Evolutionary conservation across 257 asterid species (phyloP).

Genomic region (Agastache rugosa): DNA sequence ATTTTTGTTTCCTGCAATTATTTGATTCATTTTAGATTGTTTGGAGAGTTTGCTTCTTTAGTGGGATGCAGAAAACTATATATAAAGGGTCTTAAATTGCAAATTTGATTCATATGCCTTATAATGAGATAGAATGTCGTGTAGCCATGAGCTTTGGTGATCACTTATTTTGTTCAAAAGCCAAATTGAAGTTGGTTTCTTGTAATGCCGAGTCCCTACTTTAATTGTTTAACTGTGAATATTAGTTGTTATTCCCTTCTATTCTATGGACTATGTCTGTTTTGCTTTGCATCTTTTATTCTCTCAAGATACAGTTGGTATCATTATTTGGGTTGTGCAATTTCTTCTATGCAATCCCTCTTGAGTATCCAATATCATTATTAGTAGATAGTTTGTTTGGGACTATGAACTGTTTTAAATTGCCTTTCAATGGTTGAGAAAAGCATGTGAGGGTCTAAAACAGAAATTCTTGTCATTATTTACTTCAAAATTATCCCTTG

Average conservation of each 20-base stretch:
- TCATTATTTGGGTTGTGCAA: too few species aligned
- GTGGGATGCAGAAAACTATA: neutral
- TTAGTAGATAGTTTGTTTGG: too few species aligned
- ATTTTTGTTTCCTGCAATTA: too few species aligned
- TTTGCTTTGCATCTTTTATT: neutral
- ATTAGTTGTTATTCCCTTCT: neutral
- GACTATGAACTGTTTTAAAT: too few species aligned
- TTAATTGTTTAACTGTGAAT: neutral
- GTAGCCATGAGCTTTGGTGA: neutral
- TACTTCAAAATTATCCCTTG: conserved; percentile 59
- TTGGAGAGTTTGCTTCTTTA: neutral
- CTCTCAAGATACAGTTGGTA: neutral
- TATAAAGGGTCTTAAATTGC: neutral
- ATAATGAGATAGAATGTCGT: neutral
- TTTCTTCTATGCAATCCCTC: too few species aligned
- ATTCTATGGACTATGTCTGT: neutral
- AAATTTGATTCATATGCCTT: neutral
- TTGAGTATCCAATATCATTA: too few species aligned
- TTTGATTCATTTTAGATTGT: neutral
- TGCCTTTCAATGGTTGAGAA: conserved; percentile 52
- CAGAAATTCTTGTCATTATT: conserved; percentile 73
- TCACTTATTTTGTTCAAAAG: neutral
- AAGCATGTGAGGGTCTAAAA: conserved; percentile 68
- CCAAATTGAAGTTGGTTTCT: neutral
- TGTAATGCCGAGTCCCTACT: neutral